Conservation (phyloP, 768 basidiomycete species). For the Xerocomus potaroensis region DNA sequence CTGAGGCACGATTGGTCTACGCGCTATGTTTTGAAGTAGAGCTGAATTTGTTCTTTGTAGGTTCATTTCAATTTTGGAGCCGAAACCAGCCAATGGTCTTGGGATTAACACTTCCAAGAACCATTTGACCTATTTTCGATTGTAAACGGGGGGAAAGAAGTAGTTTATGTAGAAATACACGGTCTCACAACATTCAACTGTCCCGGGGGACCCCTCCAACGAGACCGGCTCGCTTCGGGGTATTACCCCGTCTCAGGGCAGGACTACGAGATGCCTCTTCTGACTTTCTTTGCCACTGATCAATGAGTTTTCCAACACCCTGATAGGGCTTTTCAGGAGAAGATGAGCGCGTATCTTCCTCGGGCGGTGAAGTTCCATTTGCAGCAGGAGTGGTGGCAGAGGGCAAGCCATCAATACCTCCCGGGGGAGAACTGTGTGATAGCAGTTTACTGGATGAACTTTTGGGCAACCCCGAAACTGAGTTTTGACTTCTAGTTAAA, state of each 20-base stretch:
- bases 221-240: constrained; percentile 39
- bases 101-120: not conserved
- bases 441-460: constrained; percentile 19
- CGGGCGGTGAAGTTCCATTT: constrained; percentile 14
- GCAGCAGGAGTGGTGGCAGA: not conserved
- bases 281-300: constrained; percentile 83
- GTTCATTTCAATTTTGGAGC: constrained; percentile 10
- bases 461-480: constrained; percentile 21
- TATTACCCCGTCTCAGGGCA: constrained; percentile 35
- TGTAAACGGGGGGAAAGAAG: constrained; percentile 13
- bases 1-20: constrained; percentile 1
- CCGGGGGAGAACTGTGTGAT: constrained; percentile 12
- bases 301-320: constrained; percentile 81
- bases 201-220: constrained; percentile 21
- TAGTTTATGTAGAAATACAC: constrained; percentile 8
- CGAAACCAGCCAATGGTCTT: not conserved
- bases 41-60: not conserved
- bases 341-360: constrained; percentile 41
- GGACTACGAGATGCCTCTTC: constrained; percentile 44
- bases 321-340: constrained; percentile 77
- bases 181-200: constrained; percentile 12
- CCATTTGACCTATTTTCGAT: not conserved
- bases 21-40: not conserved
- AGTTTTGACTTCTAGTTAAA: constrained; percentile 11
- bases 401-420: constrained; percentile 27